Percentiles rank a stretch among this genome's conserved stretches.
These are phyloP conservation scores for Prunus mira DNA, from an alignment of 306 rosid species.

Conservation along the genomic window DNA sequence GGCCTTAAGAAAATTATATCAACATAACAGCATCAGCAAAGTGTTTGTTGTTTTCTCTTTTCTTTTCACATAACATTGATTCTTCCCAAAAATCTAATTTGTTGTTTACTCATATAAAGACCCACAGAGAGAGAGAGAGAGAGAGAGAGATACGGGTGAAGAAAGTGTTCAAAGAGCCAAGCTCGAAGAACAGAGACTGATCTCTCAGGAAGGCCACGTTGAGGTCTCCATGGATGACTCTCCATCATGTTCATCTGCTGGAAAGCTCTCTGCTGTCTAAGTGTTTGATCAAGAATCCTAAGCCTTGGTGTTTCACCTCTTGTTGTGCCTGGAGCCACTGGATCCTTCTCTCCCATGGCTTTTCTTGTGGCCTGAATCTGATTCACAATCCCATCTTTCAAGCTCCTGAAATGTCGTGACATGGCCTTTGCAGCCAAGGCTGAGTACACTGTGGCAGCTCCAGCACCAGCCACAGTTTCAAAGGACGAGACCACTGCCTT, in stretches of 20 bases:
- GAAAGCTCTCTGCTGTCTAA: slow-evolving; percentile 79
- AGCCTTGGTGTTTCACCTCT: slow-evolving; percentile 91
- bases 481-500: slow-evolving; percentile 73
- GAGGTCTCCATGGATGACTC: slow-evolving; percentile 96
- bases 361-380: slow-evolving; percentile 60
- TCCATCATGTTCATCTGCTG: slow-evolving; percentile 94
- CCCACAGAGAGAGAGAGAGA: neutral
- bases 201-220: slow-evolving; percentile 94
- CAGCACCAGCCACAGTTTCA: slow-evolving; percentile 74
- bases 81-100: slow-evolving; percentile 40
- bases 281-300: slow-evolving; percentile 63
- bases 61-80: slow-evolving; percentile 35
- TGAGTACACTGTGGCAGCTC: slow-evolving; percentile 79
- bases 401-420: slow-evolving; percentile 78
- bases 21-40: neutral
- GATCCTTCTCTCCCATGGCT: slow-evolving; percentile 84
- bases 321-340: slow-evolving; percentile 67
- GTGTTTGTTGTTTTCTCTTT: slow-evolving; percentile 13
- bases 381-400: slow-evolving; percentile 72
- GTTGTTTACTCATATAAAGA: slow-evolving; percentile 27
- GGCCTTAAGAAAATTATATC: neutral
- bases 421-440: slow-evolving; percentile 82
- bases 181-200: slow-evolving; percentile 88
- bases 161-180: slow-evolving; percentile 98
- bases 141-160: slow-evolving; percentile 71